phyloP scores from a whole-genome alignment of 176 grass and related monocot species.

The Oryza coarctata region DNA sequence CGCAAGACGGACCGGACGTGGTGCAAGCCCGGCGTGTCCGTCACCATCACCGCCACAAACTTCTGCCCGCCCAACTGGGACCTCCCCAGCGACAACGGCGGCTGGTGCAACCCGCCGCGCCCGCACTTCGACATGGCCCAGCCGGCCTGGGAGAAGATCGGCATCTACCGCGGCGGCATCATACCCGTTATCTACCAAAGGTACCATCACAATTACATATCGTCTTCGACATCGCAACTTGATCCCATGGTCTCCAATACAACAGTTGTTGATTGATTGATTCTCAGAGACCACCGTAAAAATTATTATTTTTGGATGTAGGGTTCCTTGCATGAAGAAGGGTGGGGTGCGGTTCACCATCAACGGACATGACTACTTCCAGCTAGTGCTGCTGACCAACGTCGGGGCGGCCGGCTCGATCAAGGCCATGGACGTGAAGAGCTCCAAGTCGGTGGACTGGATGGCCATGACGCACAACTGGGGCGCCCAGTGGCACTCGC shows the following conservation, averaged over 20 bases:
- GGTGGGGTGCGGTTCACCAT: slow-evolving; percentile 48
- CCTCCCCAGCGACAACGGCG: slow-evolving; percentile 44
- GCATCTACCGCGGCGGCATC: slow-evolving; percentile 55
- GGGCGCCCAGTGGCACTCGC: slow-evolving; percentile 60
- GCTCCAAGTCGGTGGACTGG: slow-evolving; percentile 30
- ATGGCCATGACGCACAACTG: slow-evolving; percentile 61
- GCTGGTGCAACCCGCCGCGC: slow-evolving; percentile 61
- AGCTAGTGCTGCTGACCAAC: slow-evolving; percentile 44
- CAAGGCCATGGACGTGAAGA: slow-evolving; percentile 41
- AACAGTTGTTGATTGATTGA: too few relatives aligned
- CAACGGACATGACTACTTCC: slow-evolving; percentile 51
- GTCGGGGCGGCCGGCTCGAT: slow-evolving; percentile 41
- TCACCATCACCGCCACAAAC: slow-evolving; percentile 63
- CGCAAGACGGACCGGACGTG: slow-evolving; percentile 39
- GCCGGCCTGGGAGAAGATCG: slow-evolving; percentile 76
- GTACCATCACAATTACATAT: neutral
- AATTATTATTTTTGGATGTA: neutral
- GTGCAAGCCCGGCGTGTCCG: slow-evolving; percentile 45
- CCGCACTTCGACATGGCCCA: slow-evolving; percentile 74
- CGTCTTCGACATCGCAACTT: too few relatives aligned
- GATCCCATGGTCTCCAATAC: too few relatives aligned
- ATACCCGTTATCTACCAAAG: slow-evolving; percentile 64
- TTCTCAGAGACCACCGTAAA: neutral
- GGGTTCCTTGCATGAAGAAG: slow-evolving; percentile 29
- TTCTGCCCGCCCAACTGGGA: slow-evolving; percentile 70